phyloP scores from a whole-genome alignment of 352 stramenopile species.

The Phytophthora palmivora region DNA sequence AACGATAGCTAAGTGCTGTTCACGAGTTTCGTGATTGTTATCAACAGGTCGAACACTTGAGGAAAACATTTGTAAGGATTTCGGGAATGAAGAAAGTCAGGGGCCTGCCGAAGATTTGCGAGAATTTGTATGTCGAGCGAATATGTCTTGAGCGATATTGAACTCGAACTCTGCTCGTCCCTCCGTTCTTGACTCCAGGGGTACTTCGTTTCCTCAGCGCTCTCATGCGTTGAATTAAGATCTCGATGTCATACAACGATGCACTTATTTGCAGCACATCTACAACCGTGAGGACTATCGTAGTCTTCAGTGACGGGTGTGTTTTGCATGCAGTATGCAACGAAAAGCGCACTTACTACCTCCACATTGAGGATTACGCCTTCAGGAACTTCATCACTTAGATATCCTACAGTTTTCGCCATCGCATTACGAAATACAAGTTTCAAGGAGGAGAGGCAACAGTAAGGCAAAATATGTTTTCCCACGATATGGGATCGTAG shows the following conservation, averaged over 20 bases:
- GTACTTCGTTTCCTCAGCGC: conserved; percentile 1
- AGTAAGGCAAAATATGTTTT: conserved; percentile 35
- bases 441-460: conserved; percentile 38
- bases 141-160: conserved; percentile 16
- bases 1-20: background rate
- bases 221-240: conserved; percentile 5
- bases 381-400: conserved; percentile 26
- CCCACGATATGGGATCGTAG: background rate
- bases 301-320: conserved; percentile 35
- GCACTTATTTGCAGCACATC: conserved; percentile 18
- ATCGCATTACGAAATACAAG: conserved; percentile 29
- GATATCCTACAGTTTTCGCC: conserved; percentile 16
- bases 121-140: conserved; percentile 2
- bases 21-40: background rate
- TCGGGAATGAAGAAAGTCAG: background rate
- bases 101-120: background rate
- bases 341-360: conserved; percentile 49
- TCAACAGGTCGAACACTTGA: background rate
- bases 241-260: conserved; percentile 22
- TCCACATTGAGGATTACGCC: conserved; percentile 50
- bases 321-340: conserved; percentile 49
- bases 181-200: background rate
- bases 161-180: conserved; percentile 5
- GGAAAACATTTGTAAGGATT: conserved; percentile 2
- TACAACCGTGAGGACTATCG: conserved; percentile 2